Evolutionary conservation across 164 flowering plant genomes (phyloP).

Genomic region (Chloranthus sessilifolius): DNA sequence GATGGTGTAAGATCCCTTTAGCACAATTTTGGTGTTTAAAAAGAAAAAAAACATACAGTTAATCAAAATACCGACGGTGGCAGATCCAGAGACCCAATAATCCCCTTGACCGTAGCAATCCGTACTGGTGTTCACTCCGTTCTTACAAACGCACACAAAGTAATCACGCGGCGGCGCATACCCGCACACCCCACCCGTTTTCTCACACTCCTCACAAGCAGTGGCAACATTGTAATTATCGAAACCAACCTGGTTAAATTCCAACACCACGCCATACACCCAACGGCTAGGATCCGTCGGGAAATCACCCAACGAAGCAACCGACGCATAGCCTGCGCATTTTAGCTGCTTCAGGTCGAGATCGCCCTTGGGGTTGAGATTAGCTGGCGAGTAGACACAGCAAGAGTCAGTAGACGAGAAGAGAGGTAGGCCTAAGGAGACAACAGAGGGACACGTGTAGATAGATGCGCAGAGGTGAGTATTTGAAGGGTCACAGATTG

Average conservation of each 20-base stretch:
- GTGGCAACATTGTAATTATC: slow-evolving; percentile 20
- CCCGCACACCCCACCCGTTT: slow-evolving; percentile 42
- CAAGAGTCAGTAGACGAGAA: slow-evolving; percentile 38
- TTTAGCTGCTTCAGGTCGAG: slow-evolving; percentile 19
- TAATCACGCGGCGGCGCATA: slow-evolving; percentile 30
- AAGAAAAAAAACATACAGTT: too few species aligned
- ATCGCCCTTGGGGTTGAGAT: slow-evolving; percentile 35
- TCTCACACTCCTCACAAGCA: slow-evolving; percentile 29
- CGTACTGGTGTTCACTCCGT: slow-evolving; percentile 30
- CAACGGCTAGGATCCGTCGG: slow-evolving; percentile 40
- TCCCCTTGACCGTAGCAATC: slow-evolving; percentile 25
- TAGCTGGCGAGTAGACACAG: slow-evolving; percentile 49
- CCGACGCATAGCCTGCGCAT: slow-evolving; percentile 31
- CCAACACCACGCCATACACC: slow-evolving; percentile 38
- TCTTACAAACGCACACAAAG: slow-evolving; percentile 34
- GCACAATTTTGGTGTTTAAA: too few species aligned
- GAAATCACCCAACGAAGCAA: slow-evolving; percentile 30
- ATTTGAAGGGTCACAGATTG: slow-evolving; percentile 34
- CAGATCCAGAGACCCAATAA: slow-evolving; percentile 17
- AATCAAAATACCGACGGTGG: slow-evolving; percentile 10
- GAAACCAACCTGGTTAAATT: slow-evolving; percentile 21
- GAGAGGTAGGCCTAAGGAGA: slow-evolving; percentile 29
- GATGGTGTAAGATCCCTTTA: too few species aligned
- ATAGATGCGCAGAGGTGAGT: slow-evolving; percentile 35
- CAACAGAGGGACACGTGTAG: slow-evolving; percentile 36